phyloP scores from a whole-genome alignment of 2,329 filamentous ascomycete genomes.

The Trichoderma hamatum region DNA sequence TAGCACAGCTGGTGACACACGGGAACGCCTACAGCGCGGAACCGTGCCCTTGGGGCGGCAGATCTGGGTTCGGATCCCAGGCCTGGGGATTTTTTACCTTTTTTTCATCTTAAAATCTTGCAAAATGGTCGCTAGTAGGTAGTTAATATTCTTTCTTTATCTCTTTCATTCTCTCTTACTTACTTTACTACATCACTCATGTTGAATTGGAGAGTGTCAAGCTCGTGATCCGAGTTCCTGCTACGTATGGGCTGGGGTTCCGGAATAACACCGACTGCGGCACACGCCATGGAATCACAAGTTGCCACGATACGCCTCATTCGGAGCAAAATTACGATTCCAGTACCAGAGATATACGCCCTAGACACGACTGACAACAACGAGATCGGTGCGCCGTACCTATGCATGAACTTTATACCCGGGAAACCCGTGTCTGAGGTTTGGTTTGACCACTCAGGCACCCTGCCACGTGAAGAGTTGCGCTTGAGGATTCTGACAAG shows the following conservation, averaged over 20 bases:
- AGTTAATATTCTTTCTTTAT: neutral
- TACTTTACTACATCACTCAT: neutral
- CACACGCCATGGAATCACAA: neutral
- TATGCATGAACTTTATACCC: neutral
- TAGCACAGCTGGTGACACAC: neutral
- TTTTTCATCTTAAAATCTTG: neutral
- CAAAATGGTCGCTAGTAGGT: neutral
- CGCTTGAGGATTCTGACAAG: neutral
- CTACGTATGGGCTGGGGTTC: neutral
- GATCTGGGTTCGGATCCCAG: neutral
- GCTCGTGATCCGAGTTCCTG: neutral
- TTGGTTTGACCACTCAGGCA: neutral
- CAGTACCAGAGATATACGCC: neutral
- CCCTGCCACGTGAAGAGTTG: neutral
- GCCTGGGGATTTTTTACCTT: neutral
- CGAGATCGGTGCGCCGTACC: neutral
- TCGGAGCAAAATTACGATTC: neutral
- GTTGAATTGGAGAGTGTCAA: neutral
- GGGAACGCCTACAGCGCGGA: neutral
- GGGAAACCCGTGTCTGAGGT: neutral
- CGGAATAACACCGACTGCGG: neutral
- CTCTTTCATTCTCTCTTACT: no score
- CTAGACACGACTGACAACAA: neutral
- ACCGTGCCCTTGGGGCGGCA: neutral
- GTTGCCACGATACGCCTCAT: neutral